A percentile compares a stretch with the other conserved stretches of the same genome.
Conservation (phyloP, 2,329 filamentous ascomycete species). For the Aspergillus clavatus region DNA sequence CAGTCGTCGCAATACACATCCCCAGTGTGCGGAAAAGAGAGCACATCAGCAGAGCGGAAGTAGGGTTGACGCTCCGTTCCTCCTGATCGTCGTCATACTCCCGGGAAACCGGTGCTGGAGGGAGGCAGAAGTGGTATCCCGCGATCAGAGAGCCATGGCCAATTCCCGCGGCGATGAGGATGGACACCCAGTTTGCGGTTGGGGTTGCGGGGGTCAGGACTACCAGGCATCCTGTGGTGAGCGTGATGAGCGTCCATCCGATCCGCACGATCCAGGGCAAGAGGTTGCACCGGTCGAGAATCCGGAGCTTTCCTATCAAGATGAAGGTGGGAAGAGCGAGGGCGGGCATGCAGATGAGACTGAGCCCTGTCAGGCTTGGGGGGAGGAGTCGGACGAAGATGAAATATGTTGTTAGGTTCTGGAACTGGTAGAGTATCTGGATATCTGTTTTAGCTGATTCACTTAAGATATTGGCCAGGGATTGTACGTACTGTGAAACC, state of each 20-base stretch:
- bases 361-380: constrained; percentile 33
- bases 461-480: not conserved
- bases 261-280: constrained; percentile 41
- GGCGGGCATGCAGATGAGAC: constrained; percentile 35
- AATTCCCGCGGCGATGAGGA: constrained; percentile 38
- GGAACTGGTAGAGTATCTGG: constrained; percentile 40
- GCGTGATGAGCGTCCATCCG: constrained; percentile 38
- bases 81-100: not conserved
- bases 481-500: constrained; percentile 39
- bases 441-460: not conserved
- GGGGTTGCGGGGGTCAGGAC: constrained; percentile 33
- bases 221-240: constrained; percentile 37
- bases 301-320: constrained; percentile 15
- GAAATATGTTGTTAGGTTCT: constrained; percentile 42
- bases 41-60: constrained; percentile 35
- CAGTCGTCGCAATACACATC: constrained; percentile 43
- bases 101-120: constrained; percentile 29
- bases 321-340: constrained; percentile 21
- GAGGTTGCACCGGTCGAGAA: constrained; percentile 5
- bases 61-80: not conserved
- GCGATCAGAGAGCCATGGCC: constrained; percentile 42
- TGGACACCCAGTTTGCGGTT: constrained; percentile 32
- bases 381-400: constrained; percentile 33
- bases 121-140: constrained; percentile 38
- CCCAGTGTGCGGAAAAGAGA: constrained; percentile 39